Conservation (phyloP, 176 grass and related monocot species). For the Avena insularis region DNA sequence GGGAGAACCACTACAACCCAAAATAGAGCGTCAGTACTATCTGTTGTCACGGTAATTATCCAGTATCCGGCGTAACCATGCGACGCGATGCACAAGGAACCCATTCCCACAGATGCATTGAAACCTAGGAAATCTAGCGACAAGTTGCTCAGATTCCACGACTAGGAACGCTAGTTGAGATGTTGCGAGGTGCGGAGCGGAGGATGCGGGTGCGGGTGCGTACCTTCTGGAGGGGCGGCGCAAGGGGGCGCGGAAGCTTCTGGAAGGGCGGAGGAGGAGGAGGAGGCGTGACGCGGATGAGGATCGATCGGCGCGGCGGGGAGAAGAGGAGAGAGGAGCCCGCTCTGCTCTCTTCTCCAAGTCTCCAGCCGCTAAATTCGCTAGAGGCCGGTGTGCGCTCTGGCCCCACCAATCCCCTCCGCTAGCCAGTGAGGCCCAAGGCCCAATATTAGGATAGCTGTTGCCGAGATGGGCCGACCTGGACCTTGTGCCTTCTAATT, state of each 20-base stretch:
- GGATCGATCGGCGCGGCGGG: background rate
- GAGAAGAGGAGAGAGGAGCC: background rate
- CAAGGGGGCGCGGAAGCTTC: conserved; percentile 10
- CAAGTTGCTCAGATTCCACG: background rate
- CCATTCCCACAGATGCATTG: background rate
- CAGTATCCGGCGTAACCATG: conserved; percentile 1
- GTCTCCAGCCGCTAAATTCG: conserved; percentile 21
- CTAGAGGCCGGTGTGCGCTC: conserved; percentile 23
- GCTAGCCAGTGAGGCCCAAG: conserved; percentile 3
- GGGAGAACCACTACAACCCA: background rate
- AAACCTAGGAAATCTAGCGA: conserved; percentile 17
- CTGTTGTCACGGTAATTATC: background rate
- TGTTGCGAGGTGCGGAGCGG: background rate
- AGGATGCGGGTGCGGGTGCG: background rate
- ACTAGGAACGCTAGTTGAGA: background rate
- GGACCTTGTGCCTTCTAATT: background rate
- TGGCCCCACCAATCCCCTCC: conserved; percentile 42
- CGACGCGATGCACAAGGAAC: background rate
- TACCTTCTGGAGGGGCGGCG: conserved; percentile 26
- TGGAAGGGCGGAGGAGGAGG: background rate
- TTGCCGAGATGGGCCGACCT: background rate
- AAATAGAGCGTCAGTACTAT: background rate
- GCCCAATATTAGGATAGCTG: background rate
- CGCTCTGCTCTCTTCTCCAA: conserved; percentile 1
- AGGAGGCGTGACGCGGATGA: conserved; percentile 2